These are phyloP conservation scores for Spizellomyces sp. DNA, from an alignment of 192 early-diverging fungal species.

Conservation along the genomic window DNA sequence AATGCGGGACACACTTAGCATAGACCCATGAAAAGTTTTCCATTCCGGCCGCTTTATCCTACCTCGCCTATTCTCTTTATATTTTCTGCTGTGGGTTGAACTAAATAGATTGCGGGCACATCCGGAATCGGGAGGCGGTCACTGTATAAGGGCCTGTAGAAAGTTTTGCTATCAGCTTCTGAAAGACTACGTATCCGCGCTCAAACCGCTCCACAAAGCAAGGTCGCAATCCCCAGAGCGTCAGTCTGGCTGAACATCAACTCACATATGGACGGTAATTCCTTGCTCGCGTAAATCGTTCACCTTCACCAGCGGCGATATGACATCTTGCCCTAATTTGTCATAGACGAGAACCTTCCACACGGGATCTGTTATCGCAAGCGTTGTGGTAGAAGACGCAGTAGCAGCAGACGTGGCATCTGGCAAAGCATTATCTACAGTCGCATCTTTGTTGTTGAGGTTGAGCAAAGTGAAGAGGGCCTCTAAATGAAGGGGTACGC, in stretches of 20 bases:
- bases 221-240: neutral
- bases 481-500: constrained; percentile 47
- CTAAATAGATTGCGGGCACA: constrained; percentile 96
- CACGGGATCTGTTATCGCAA: constrained; percentile 60
- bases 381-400: constrained; percentile 24
- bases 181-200: constrained; percentile 6
- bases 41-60: neutral
- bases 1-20: neutral
- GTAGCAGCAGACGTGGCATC: constrained; percentile 41
- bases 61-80: constrained; percentile 81
- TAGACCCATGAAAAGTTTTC: neutral
- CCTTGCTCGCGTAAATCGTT: constrained; percentile 95
- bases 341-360: constrained; percentile 99
- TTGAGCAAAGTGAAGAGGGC: constrained; percentile 85
- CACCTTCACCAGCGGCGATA: constrained; percentile 95
- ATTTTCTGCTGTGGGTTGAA: constrained; percentile 87
- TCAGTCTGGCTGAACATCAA: neutral
- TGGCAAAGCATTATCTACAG: constrained; percentile 38
- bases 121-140: constrained; percentile 90
- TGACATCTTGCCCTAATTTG: constrained; percentile 87
- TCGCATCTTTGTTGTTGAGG: constrained; percentile 60
- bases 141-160: constrained; percentile 70
- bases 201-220: constrained; percentile 8
- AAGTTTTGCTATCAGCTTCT: neutral
- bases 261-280: constrained; percentile 95